A percentile compares a stretch with the other conserved stretches of the same genome.
Conservation (phyloP, 257 asterid genomes). For the Ballota nigra region DNA sequence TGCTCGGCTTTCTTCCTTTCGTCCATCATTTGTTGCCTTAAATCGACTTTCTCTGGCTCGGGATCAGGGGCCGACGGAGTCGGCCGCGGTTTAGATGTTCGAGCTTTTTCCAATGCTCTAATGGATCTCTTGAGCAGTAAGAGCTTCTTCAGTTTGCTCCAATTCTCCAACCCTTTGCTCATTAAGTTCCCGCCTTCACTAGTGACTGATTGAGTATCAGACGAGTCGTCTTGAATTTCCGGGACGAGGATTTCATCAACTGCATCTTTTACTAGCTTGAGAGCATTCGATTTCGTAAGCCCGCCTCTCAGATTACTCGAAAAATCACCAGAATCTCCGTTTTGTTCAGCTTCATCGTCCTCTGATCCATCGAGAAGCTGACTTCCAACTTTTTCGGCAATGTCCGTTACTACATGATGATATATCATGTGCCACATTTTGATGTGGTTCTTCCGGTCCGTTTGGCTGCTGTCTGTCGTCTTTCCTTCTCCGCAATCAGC, state of each 20-base stretch:
- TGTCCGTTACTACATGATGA: conserved; percentile 76
- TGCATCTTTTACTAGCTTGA: conserved; percentile 80
- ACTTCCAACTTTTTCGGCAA: conserved; percentile 70
- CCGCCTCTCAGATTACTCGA: conserved; percentile 28
- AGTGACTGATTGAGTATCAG: conserved; percentile 47
- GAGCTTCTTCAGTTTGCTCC: conserved; percentile 78
- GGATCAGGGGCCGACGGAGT: conserved; percentile 17
- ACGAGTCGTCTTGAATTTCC: conserved; percentile 51
- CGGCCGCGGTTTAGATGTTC: conserved; percentile 35
- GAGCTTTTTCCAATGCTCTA: conserved; percentile 68
- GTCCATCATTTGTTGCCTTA: conserved; percentile 64
- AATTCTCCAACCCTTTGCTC: conserved; percentile 34
- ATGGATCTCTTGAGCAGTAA: conserved; percentile 73
- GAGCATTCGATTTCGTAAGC: conserved; percentile 68
- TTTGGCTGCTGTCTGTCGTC: conserved; percentile 18
- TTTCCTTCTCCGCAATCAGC: not conserved
- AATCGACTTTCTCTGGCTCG: conserved; percentile 50
- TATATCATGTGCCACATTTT: conserved; percentile 90
- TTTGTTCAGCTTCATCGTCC: conserved; percentile 45
- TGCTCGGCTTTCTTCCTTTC: conserved; percentile 87
- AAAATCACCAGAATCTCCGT: not conserved
- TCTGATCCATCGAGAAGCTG: conserved; percentile 70
- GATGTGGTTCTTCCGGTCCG: conserved; percentile 47
- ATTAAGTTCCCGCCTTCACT: conserved; percentile 37
- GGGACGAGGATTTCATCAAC: conserved; percentile 82